A percentile compares a stretch with the other conserved stretches of the same genome.
These are phyloP conservation scores for Medicago ruthenica DNA, from an alignment of 306 rosid species.

Conservation along the genomic window DNA sequence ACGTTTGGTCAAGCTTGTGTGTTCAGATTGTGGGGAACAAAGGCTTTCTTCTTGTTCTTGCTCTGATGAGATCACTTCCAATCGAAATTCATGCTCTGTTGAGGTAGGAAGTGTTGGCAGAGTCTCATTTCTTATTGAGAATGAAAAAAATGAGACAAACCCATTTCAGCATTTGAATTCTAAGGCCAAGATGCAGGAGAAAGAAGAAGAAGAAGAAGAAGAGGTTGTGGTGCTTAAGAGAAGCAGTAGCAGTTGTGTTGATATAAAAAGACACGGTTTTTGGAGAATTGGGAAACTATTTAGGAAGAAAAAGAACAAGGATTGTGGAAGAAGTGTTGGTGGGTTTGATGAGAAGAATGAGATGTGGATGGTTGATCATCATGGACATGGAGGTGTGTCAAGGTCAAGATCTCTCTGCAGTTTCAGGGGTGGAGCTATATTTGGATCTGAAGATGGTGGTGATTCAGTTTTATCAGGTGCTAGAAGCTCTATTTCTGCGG, in stretches of 20 bases:
- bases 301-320: slow-evolving; percentile 75
- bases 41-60: slow-evolving; percentile 97
- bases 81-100: slow-evolving; percentile 79
- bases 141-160: slow-evolving; percentile 57
- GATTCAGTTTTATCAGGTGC: slow-evolving; percentile 77
- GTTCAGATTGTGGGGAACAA: slow-evolving; percentile 99
- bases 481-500: slow-evolving; percentile 93
- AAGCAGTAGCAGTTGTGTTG: slow-evolving; percentile 79
- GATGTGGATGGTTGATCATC: slow-evolving; percentile 57
- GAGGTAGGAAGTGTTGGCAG: slow-evolving; percentile 94
- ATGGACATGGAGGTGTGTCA: slow-evolving; percentile 61
- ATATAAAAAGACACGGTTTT: slow-evolving; percentile 66
- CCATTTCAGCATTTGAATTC: slow-evolving; percentile 43
- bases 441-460: slow-evolving; percentile 88
- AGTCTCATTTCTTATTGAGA: slow-evolving; percentile 89
- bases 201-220: slow-evolving; percentile 48
- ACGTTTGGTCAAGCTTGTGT: slow-evolving; percentile 76
- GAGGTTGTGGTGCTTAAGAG: slow-evolving; percentile 58
- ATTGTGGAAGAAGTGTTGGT: slow-evolving; percentile 71
- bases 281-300: slow-evolving; percentile 83
- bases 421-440: slow-evolving; percentile 67
- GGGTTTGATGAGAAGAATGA: slow-evolving; percentile 75
- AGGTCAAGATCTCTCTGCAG: slow-evolving; percentile 94
- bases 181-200: slow-evolving; percentile 36
- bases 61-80: slow-evolving; percentile 87